These are phyloP conservation scores for Vachellia pachyceras DNA, from an alignment of 306 rosid species.

Conservation along the genomic window DNA sequence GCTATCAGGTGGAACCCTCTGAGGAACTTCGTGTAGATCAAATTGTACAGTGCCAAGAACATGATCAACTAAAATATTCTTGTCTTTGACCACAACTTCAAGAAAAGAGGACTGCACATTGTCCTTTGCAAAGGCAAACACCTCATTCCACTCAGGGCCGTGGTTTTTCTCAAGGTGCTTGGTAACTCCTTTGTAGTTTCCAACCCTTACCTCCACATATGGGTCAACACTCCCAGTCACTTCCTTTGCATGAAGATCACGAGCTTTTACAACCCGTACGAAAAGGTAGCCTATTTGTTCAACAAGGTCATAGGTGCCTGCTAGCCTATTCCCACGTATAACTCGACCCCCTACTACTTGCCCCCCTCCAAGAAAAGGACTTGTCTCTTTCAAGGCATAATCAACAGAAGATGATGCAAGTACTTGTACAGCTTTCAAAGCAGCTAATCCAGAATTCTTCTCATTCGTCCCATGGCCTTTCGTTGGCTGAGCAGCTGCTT, in stretches of 20 bases:
- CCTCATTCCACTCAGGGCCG: conserved; percentile 93
- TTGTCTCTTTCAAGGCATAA: conserved; percentile 84
- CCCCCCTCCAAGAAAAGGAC: conserved; percentile 93
- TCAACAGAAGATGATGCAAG: conserved; percentile 57
- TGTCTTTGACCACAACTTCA: conserved; percentile 83
- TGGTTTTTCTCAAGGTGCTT: conserved; percentile 70
- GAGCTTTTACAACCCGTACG: conserved; percentile 87
- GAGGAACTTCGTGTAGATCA: conserved; percentile 77
- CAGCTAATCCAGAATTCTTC: conserved; percentile 56
- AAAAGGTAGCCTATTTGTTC: conserved; percentile 84
- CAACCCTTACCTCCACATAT: conserved; percentile 83
- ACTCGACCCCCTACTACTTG: conserved; percentile 78
- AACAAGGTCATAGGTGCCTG: conserved; percentile 85
- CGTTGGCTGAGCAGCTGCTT: conserved; percentile 42
- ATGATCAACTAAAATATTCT: conserved; percentile 63
- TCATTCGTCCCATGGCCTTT: conserved; percentile 58
- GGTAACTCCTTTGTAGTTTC: conserved; percentile 85
- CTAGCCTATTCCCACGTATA: conserved; percentile 48
- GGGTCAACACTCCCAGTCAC: conserved; percentile 82
- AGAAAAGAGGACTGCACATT: conserved; percentile 62
- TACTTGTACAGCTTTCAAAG: conserved; percentile 42
- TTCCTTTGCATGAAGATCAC: conserved; percentile 81
- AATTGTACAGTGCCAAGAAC: conserved; percentile 63
- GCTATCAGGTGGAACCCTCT: conserved; percentile 87
- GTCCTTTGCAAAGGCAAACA: conserved; percentile 85